Base-by-base conservation (phyloP, 768 basidiomycete species). In the Calocera viscosa region DNA sequence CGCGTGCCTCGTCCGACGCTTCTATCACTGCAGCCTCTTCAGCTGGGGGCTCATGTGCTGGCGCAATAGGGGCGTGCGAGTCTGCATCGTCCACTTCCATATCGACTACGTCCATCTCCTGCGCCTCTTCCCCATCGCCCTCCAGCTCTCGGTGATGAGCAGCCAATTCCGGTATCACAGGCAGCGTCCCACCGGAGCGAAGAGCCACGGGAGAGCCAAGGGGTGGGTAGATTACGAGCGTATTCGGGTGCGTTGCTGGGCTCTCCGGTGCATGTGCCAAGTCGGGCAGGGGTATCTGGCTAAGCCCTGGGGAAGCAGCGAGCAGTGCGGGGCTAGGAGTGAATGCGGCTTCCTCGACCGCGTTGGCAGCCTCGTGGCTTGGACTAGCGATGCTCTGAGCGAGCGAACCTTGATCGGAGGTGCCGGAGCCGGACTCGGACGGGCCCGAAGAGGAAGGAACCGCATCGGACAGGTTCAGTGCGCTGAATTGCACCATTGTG, bases 81-180 rank as follows among this genome's bases (percentile, higher is more conserved):
- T 71, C 38, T 8, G 70, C 41, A 69, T 68, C 28, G 41, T 71
- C 33, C 39, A 24, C 49, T 60, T 73, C 43, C 73, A 71, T 67
- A 24, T 69, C 39, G 26, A 34, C 1, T 71, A 73, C 35, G 63
- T 67, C n/a, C 35, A 63, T 30, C 43, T 73, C 41, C 66, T 49
- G 33, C 3, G 14, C 19, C 32, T 72, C 47, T 33, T 72, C 64
- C 41, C 49, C 28, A 66, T 38, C 16, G 19, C 2, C 17, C 60
- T 66, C 7, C 67, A 69, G n/a, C 24, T 67, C 49, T 63, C 71
- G 63, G 64, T 72, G 14, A 28, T 12, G 10, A 2, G 30, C 53
- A 26, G 26, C 43, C n/a, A 26, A 16, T 12, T 32, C 30, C 26
- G 53, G 53, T 47, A 17, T 19, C 43, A 47, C 19, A 24, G 24